Evolutionary conservation across 2,329 filamentous ascomycete species (phyloP), one percentile per base, ranked within the genome.

Genomic region (Helminthosporium solani): DNA sequence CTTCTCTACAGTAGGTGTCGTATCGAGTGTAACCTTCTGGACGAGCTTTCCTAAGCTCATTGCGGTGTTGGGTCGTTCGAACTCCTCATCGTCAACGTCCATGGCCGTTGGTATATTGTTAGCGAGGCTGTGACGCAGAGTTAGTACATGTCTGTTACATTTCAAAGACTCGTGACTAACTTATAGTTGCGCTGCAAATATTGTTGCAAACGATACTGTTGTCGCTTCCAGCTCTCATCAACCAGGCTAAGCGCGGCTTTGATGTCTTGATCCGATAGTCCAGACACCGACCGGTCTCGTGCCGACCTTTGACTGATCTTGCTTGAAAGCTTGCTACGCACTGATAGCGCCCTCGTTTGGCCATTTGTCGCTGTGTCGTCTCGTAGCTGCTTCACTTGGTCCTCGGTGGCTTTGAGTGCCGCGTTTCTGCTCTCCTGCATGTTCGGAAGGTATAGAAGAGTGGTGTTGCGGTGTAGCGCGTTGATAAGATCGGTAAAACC

Each of bases 401-500:
- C 73, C 46, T 79, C 77, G 2, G 81, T 78, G 52, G 75, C 78
- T 49, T 82, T 81, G 47, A 88, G 76, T 2, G 84, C 81, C 54
- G 79, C 75, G 19, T 76, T 73, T 37, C 84, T 77, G 50, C 86
- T 83, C 51, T 80, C 75, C 28, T 79, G 75, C 80, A 88, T 85
- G 8, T 70, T 72, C 5, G 85, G 84, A 27, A 88, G 75, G 54
- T 78, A 79, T 12, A 86, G 63, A 1, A 88, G 65, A 0, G 79
- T 80, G 2, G 76, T 78, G 58, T 89, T 89, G 33, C 77, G 78
- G 48, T 84, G 78, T n/a, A 88, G 69, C 15, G 83, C 78, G 57
- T 88, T 85, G 40, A 88, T 82, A 6, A 87, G 71, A 41, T 84
- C 82, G 0, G 83, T 87, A 53, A 87, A 84, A 1, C 83, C 84